Evolutionary conservation across 192 early-diverging fungal genomes (phyloP).

Genomic region (Podila epigama): DNA sequence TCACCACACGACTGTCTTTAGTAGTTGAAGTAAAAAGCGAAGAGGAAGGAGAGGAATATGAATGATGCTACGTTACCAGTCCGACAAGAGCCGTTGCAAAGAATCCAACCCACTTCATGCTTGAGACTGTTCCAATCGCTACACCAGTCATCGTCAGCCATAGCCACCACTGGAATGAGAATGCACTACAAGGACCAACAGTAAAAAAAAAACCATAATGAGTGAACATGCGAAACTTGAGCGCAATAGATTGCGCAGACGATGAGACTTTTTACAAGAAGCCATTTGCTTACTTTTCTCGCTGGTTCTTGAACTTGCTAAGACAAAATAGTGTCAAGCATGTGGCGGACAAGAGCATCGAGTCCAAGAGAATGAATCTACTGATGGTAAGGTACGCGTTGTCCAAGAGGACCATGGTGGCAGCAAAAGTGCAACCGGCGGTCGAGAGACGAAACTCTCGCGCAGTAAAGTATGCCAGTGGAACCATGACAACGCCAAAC

Average conservation of each 20-base stretch:
- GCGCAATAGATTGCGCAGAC: not conserved
- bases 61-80: slow-evolving; percentile 45
- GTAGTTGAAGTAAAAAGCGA: not conserved
- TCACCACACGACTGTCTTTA: no score
- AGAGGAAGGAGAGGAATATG: not conserved
- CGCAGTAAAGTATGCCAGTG: slow-evolving; percentile 87
- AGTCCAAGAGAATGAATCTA: slow-evolving; percentile 92
- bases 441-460: slow-evolving; percentile 70
- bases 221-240: not conserved
- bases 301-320: slow-evolving; percentile 75
- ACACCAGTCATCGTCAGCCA: slow-evolving; percentile 86
- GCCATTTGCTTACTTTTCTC: slow-evolving; percentile 44
- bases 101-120: slow-evolving; percentile 96
- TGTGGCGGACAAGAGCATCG: slow-evolving; percentile 94
- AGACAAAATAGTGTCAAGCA: slow-evolving; percentile 66
- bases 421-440: slow-evolving; percentile 70
- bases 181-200: slow-evolving; percentile 60
- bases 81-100: slow-evolving; percentile 90
- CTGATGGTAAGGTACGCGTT: slow-evolving; percentile 77
- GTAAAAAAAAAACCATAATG: not conserved
- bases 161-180: slow-evolving; percentile 83
- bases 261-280: not conserved
- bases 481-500: slow-evolving; percentile 86
- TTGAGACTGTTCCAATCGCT: slow-evolving; percentile 79
- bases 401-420: slow-evolving; percentile 79